Base-by-base conservation (phyloP, 768 basidiomycete species). In the Neoboletus brunneissimus region DNA sequence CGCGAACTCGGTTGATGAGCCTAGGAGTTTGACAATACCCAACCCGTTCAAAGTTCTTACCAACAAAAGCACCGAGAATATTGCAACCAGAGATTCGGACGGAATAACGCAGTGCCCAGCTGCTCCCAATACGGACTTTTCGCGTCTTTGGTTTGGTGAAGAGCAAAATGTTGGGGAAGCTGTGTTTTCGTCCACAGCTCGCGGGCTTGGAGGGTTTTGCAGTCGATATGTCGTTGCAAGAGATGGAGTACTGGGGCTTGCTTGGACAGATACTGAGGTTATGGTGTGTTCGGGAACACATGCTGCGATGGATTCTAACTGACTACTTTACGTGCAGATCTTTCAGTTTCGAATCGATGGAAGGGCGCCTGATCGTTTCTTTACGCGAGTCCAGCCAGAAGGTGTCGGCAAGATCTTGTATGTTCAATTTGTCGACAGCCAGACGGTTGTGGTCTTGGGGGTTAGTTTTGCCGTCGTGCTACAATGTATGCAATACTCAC, bases 31-130 rank as follows among this genome's bases (percentile, higher is more conserved):
- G n/a, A 75, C 77, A 1, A 71, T 88, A n/a, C 76, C 86, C 8
- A 87, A 84, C 57, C 79, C 84, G 4, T 85, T 90, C 75, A 90
- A 84, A 65, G 72, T 76, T 1, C 75, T 82, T 15, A 75, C 76
- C 53, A 72, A 72, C 27, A 75, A 67, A n/a, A 81, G 82, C n/a
- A 63, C 75, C 0, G 86, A 87, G 31, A 74, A 76, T 51, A 49
- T 81, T 4, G 40, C 58, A 43, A 61, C 53, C 18, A 59, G 18
- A 38, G 66, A 55, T 32, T 62, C 71, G 57, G 59, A 63, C 44
- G 58, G 57, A 54, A 34, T 52, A 13, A n/a, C 48, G 40, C 5
- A 73, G 72, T 35, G 56, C 76, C 32, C 58, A 59, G 31, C 60
- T 76, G 8, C 57, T 77, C 52, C 60, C 5, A 55, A 60, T 31